A percentile compares a stretch with the other conserved stretches of the same genome.
phyloP scores from a whole-genome alignment of 176 grass and related monocot species.

The Otatea glauca region DNA sequence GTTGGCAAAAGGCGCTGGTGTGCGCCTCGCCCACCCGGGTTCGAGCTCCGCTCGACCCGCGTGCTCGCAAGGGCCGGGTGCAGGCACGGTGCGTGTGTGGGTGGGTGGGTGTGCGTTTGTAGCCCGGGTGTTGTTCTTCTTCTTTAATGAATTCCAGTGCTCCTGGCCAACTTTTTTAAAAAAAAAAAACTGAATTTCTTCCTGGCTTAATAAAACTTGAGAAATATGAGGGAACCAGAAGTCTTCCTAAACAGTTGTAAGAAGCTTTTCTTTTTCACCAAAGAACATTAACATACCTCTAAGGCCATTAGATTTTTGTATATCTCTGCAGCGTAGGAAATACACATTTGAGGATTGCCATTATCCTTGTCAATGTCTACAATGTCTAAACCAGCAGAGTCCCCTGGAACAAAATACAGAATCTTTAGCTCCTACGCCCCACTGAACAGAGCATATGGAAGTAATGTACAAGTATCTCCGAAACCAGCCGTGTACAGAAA shows the following conservation, averaged over 20 bases:
- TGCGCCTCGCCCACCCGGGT: too few relatives aligned
- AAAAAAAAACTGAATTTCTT: constrained; percentile 22
- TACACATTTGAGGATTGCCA: constrained; percentile 76
- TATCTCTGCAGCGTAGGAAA: constrained; percentile 56
- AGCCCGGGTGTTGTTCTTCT: too few relatives aligned
- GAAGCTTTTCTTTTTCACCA: constrained; percentile 4
- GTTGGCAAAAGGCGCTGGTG: too few relatives aligned
- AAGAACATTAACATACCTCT: constrained; percentile 58
- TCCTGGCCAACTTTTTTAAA: too few relatives aligned
- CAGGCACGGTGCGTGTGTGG: too few relatives aligned
- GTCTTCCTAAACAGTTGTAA: constrained; percentile 12
- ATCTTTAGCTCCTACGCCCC: constrained; percentile 5
- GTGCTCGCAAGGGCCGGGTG: too few relatives aligned
- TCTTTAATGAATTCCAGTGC: too few relatives aligned
- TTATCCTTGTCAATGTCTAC: constrained; percentile 65
- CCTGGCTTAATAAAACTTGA: constrained; percentile 5
- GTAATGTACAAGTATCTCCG: constrained; percentile 7
- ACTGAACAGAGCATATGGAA: constrained; percentile 12
- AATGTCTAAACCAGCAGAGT: constrained; percentile 36
- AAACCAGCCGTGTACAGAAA: constrained; percentile 11
- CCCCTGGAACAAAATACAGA: constrained; percentile 53
- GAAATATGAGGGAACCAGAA: constrained; percentile 10
- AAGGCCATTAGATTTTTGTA: constrained; percentile 64
- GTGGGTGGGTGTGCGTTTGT: too few relatives aligned
- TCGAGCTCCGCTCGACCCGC: too few relatives aligned